These are phyloP conservation scores for Huntiella abstrusa DNA, from an alignment of 2,329 filamentous ascomycete genomes.

Conservation along the genomic window DNA sequence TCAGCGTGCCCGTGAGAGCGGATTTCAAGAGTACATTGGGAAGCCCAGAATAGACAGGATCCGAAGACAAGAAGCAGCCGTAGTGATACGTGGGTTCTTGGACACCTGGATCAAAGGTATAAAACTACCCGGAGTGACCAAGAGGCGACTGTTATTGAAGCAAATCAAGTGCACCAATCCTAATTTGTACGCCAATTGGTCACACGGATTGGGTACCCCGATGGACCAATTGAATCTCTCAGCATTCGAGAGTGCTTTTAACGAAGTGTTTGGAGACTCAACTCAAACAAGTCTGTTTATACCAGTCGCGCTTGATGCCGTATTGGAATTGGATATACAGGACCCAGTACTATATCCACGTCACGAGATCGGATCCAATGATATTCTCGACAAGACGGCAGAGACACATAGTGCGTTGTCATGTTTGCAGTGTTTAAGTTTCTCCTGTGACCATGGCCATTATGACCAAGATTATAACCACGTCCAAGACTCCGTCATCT, in stretches of 20 bases:
- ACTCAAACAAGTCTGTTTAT: neutral
- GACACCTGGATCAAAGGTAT: constrained; percentile 37
- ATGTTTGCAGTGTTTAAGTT: constrained; percentile 39
- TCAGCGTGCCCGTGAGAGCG: constrained; percentile 6
- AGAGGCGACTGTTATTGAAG: constrained; percentile 3
- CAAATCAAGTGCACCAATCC: constrained; percentile 1
- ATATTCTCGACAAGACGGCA: constrained; percentile 18
- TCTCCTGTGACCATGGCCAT: constrained; percentile 43
- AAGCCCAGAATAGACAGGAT: constrained; percentile 8
- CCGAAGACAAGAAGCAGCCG: constrained; percentile 6
- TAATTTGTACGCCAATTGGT: constrained; percentile 2
- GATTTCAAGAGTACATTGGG: constrained; percentile 9
- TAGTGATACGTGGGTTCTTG: constrained; percentile 3
- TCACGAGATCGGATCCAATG: neutral
- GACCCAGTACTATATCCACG: constrained; percentile 3
- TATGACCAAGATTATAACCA: constrained; percentile 21
- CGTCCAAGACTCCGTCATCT: constrained; percentile 6
- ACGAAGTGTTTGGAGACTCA: constrained; percentile 28
- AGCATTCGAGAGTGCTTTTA: constrained; percentile 35
- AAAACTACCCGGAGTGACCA: constrained; percentile 16
- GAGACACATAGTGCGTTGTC: constrained; percentile 36
- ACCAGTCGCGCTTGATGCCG: constrained; percentile 30
- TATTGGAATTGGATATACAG: constrained; percentile 21
- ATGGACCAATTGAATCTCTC: neutral
- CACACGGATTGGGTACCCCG: neutral